Evolutionary conservation across 2,329 filamentous ascomycete species (phyloP), one percentile per base, ranked within the genome.

Genomic region (Verruconis gallopava): DNA sequence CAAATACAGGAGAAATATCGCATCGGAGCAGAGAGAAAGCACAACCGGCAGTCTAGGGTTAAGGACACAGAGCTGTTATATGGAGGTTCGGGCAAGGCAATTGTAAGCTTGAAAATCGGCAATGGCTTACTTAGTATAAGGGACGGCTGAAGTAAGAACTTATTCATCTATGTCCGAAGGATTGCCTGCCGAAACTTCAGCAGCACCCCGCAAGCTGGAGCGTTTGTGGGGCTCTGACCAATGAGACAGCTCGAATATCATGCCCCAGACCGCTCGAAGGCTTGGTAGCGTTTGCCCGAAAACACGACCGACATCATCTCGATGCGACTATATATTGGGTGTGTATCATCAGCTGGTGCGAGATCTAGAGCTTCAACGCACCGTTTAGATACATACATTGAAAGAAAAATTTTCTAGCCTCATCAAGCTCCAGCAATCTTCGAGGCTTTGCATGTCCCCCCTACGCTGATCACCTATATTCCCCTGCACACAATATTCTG

Each of bases 1-100:
- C 25, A n/a, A 30, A n/a, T 30, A 30, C 25, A 30, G 25, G 25
- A 30, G 25, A 30, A 30, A 30, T 30, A n/a, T 30, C 25, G 25
- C 25, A 9, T 30, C 25, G 25, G 25, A 9, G n/a, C n/a, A n/a
- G 25, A 30, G 9, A 9, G 25, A 30, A n/a, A 30, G 25, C 25
- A 30, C 25, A 30, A 30, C 9, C 25, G 25, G 25, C 25, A 30
- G 25, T 30, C 25, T n/a, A 30, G 25, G 9, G 6, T 30, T 30
- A 30, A 9, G 9, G 9, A 30, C 25, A 9, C n/a, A 30, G n/a
- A 30, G 25, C 25, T 30, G 25, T 9, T 9, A n/a, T 30, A 9
- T 30, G 25, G 25, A 30, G 25, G 25, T n/a, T 30, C 25, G 6
- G 25, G 6, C 25, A n/a, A 9, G 25, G 25, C n/a, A 30, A n/a